These are phyloP conservation scores for Aspergillus proliferans DNA, from an alignment of 2,329 filamentous ascomycete genomes.

Conservation along the genomic window DNA sequence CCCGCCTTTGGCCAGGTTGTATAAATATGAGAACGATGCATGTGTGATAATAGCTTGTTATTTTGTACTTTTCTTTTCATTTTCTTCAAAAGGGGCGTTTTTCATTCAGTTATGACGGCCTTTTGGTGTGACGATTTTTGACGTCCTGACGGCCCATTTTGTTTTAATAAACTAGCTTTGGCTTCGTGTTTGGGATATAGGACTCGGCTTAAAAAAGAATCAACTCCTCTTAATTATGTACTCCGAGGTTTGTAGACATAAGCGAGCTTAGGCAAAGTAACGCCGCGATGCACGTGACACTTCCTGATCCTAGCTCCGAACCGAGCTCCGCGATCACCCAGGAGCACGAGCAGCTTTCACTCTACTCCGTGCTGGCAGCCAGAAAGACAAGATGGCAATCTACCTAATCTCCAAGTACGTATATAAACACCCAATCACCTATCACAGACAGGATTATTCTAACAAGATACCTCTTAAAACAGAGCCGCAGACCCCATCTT, in stretches of 20 bases:
- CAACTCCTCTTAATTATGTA: slow-evolving; percentile 15
- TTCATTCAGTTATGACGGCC: slow-evolving; percentile 4
- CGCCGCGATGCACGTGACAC: neutral
- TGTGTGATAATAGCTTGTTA: slow-evolving; percentile 10
- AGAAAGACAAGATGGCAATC: slow-evolving; percentile 15
- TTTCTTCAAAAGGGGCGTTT: slow-evolving; percentile 3
- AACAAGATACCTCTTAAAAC: slow-evolving; percentile 1
- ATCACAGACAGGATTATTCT: neutral
- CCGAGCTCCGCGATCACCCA: neutral
- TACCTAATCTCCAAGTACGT: slow-evolving; percentile 39
- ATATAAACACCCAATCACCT: neutral
- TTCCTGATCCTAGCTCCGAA: neutral
- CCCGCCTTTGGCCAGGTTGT: slow-evolving; percentile 74
- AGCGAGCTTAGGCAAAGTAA: neutral
- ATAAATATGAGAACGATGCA: slow-evolving; percentile 29
- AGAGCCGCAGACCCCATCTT: slow-evolving; percentile 51
- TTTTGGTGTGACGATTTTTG: slow-evolving; percentile 7
- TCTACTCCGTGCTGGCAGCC: too few species aligned
- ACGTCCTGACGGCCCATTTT: slow-evolving; percentile 4
- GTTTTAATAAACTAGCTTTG: neutral
- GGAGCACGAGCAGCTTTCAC: neutral
- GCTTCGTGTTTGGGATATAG: neutral
- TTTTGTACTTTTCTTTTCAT: slow-evolving; percentile 1
- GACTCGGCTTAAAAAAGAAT: slow-evolving; percentile 3
- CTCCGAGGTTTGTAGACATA: neutral